phyloP scores from a whole-genome alignment of 2,329 filamentous ascomycete genomes.

The Rutstroemia sp. region DNA sequence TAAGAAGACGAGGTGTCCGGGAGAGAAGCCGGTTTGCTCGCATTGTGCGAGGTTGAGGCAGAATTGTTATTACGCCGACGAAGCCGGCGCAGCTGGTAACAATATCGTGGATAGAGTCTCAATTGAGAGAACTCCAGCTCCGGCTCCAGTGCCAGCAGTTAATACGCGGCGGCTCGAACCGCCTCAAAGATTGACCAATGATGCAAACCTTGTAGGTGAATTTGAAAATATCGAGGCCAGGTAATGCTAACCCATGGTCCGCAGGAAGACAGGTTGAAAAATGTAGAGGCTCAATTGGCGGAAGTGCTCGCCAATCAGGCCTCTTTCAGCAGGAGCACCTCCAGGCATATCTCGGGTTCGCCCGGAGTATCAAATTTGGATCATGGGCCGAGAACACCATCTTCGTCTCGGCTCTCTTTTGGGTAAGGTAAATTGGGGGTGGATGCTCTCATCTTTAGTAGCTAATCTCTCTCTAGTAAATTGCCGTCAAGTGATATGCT shows the following conservation, averaged over 20 bases:
- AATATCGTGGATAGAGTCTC: conserved; percentile 12
- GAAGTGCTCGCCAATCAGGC: conserved; percentile 23
- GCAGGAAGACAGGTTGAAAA: conserved; percentile 25
- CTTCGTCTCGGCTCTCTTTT: conserved; percentile 9
- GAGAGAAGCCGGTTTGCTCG: conserved; percentile 42
- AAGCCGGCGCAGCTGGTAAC: conserved; percentile 8
- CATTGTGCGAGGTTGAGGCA: conserved; percentile 42
- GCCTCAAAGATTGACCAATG: background rate
- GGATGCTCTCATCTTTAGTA: background rate
- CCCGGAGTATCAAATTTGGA: background rate
- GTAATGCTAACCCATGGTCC: background rate
- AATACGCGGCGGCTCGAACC: background rate
- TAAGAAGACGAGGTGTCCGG: conserved; percentile 45
- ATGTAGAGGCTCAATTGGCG: conserved; percentile 24
- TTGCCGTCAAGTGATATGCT: conserved; percentile 35
- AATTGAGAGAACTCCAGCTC: background rate
- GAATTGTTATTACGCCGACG: conserved; percentile 37
- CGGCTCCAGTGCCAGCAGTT: background rate
- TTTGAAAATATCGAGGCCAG: background rate
- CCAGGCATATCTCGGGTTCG: conserved; percentile 8
- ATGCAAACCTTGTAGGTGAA: conserved; percentile 1
- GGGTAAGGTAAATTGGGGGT: conserved; percentile 2
- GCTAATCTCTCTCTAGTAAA: conserved; percentile 14
- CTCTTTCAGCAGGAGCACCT: conserved; percentile 7
- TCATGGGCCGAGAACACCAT: background rate